Percentiles rank a stretch among this genome's conserved stretches.
These are phyloP conservation scores for Flaveria sonorensis DNA, from an alignment of 129 eudicot species.

Conservation along the genomic window DNA sequence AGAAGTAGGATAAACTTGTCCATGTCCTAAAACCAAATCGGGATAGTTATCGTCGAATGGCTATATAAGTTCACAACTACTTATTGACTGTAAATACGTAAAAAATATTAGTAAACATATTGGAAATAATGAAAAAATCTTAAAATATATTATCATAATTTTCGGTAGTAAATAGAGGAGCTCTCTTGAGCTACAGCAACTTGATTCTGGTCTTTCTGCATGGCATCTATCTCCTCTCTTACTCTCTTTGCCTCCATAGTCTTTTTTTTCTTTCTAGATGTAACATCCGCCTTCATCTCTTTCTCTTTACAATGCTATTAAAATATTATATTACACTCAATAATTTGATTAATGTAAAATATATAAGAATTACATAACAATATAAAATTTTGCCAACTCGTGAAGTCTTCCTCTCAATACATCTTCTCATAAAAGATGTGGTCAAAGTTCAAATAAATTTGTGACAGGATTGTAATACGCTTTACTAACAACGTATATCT, in stretches of 20 bases:
- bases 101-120: not conserved
- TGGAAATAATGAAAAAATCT: not conserved
- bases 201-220: too few species aligned
- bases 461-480: not conserved
- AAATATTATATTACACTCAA: too few species aligned
- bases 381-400: not conserved
- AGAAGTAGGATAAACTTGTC: not conserved
- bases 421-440: not conserved
- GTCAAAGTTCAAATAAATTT: not conserved
- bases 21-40: not conserved
- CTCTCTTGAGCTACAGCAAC: not conserved
- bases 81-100: not conserved
- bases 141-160: not conserved
- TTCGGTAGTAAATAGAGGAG: not conserved
- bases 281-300: too few species aligned
- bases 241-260: too few species aligned
- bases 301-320: not conserved
- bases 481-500: not conserved
- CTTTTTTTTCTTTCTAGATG: too few species aligned
- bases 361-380: too few species aligned
- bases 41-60: not conserved
- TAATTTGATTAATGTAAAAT: too few species aligned
- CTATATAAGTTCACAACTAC: not conserved
- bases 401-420: not conserved
- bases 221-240: too few species aligned